These are phyloP conservation scores for Fremontodendron californicum DNA, from an alignment of 345 rosid genomes.

Conservation along the genomic window DNA sequence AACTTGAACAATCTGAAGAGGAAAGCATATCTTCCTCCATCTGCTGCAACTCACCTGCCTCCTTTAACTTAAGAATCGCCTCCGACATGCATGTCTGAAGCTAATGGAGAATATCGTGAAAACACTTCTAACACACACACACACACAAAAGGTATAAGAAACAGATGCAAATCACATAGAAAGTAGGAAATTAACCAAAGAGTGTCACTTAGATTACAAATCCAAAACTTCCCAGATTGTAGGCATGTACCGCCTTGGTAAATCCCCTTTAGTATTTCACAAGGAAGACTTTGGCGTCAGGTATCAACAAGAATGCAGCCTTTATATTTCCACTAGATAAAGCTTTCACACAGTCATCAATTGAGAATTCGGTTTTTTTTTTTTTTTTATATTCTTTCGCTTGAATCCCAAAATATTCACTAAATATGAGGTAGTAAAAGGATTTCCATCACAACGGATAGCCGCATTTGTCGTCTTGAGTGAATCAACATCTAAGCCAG, in stretches of 20 bases:
- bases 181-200: background rate
- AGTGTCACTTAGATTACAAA: background rate
- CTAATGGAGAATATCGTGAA: background rate
- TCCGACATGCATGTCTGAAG: background rate
- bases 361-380: no score
- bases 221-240: conserved; percentile 12
- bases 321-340: conserved; percentile 2
- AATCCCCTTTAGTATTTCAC: conserved; percentile 6
- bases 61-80: background rate
- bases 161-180: background rate
- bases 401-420: background rate
- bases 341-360: conserved; percentile 4
- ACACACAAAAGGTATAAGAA: background rate
- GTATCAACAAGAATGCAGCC: conserved; percentile 9
- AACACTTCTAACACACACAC: background rate
- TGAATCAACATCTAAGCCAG: no score
- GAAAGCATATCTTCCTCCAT: background rate
- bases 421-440: background rate
- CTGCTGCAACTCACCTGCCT: background rate
- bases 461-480: conserved; percentile 2
- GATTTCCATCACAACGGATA: conserved; percentile 11
- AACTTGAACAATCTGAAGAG: background rate
- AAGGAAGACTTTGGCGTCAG: conserved; percentile 12
- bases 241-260: background rate
- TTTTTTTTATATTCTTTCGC: conserved; percentile 7